Percentiles rank a stretch among this genome's conserved stretches.
These are phyloP conservation scores for Besnoitia besnoiti DNA, from an alignment of 169 alveolate genomes.

Conservation along the genomic window DNA sequence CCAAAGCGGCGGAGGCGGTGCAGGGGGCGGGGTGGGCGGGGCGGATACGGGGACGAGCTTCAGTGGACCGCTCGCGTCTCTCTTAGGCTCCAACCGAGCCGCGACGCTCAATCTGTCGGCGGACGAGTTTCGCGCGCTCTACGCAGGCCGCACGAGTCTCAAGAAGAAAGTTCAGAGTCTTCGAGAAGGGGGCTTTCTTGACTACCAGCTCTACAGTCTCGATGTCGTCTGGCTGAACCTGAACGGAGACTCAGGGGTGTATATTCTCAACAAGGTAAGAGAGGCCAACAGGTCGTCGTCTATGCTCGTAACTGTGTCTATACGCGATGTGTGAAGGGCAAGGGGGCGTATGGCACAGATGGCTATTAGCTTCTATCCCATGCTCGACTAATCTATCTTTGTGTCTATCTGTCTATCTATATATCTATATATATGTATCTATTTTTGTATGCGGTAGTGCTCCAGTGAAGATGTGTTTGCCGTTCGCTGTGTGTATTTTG, in stretches of 20 bases:
- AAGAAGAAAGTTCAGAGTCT: slow-evolving; percentile 23
- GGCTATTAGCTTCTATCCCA: too few species aligned
- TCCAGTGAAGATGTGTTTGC: background rate
- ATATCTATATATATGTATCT: background rate
- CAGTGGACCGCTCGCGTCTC: background rate
- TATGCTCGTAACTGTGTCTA: background rate
- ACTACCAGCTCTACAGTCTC: slow-evolving; percentile 40
- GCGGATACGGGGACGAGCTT: too few species aligned
- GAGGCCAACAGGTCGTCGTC: background rate
- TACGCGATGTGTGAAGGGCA: too few species aligned
- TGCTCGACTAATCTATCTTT: background rate
- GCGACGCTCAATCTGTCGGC: background rate
- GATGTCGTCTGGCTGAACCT: slow-evolving; percentile 49
- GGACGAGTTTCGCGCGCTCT: background rate
- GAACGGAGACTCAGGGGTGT: slow-evolving; percentile 65
- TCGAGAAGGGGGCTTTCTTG: slow-evolving; percentile 34
- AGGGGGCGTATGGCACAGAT: too few species aligned
- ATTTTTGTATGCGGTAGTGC: background rate
- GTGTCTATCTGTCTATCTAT: background rate
- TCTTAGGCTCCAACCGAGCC: background rate
- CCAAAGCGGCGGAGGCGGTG: too few species aligned
- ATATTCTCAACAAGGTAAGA: slow-evolving; percentile 55
- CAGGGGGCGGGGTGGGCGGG: too few species aligned
- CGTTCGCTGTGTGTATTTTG: background rate
- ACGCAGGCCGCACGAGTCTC: background rate